Evolutionary conservation across 345 rosid genomes (phyloP).

Genomic region (Bretschneidera sinensis): DNA sequence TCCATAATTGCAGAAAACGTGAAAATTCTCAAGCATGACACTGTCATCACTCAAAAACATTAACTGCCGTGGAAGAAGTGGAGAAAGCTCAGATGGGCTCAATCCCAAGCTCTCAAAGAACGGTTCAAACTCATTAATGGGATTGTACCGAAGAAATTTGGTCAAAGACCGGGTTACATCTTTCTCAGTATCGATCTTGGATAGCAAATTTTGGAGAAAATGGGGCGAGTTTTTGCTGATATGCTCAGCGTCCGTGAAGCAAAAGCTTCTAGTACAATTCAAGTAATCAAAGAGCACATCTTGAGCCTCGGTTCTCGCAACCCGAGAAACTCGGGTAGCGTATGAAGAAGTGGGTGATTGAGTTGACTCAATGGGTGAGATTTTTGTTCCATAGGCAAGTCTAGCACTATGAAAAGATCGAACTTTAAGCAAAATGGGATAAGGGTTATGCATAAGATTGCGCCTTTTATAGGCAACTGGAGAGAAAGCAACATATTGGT

Average conservation of each 20-base stretch:
- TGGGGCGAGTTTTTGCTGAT: slow-evolving; percentile 72
- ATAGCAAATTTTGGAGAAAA: slow-evolving; percentile 45
- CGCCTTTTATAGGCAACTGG: slow-evolving; percentile 24
- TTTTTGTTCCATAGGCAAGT: slow-evolving; percentile 17
- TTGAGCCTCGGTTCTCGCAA: slow-evolving; percentile 46
- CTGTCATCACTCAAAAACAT: slow-evolving; percentile 54
- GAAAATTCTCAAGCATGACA: slow-evolving; percentile 61
- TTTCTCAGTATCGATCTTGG: slow-evolving; percentile 40
- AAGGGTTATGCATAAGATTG: slow-evolving; percentile 21
- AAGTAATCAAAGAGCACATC: slow-evolving; percentile 70
- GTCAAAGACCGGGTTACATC: slow-evolving; percentile 41
- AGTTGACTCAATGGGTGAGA: slow-evolving; percentile 20
- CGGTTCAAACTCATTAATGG: slow-evolving; percentile 81
- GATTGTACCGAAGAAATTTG: slow-evolving; percentile 65
- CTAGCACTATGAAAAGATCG: slow-evolving; percentile 28
- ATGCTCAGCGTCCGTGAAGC: slow-evolving; percentile 69
- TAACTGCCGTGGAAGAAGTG: slow-evolving; percentile 44
- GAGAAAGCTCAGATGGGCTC: slow-evolving; percentile 36
- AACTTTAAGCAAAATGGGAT: slow-evolving; percentile 22
- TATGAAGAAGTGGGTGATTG: slow-evolving; percentile 22
- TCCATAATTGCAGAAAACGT: slow-evolving; percentile 56
- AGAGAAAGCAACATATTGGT: slow-evolving; percentile 20
- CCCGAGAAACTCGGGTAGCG: slow-evolving; percentile 33
- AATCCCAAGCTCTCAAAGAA: slow-evolving; percentile 87
- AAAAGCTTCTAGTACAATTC: slow-evolving; percentile 56